Evolutionary conservation across 768 basidiomycete species (phyloP).

Genomic region (Pluteus cervinus): DNA sequence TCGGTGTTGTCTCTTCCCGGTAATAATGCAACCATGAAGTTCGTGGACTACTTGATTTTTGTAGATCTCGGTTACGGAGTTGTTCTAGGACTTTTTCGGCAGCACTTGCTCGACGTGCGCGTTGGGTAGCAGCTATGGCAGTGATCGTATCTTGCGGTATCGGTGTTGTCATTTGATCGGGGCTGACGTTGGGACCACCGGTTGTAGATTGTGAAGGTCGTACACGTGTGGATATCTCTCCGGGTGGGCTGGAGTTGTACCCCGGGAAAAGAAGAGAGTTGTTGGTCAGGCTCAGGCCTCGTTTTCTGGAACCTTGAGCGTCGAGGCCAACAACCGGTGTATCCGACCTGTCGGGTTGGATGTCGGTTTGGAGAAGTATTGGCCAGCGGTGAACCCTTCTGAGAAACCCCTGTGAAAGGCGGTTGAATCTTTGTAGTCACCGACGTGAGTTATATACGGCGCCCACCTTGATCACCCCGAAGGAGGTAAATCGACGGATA

Average conservation of each 20-base stretch:
- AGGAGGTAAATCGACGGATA: constrained; percentile 89
- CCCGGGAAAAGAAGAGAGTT: constrained; percentile 20
- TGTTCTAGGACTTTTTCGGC: constrained; percentile 68
- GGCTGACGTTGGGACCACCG: neutral
- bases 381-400: constrained; percentile 94
- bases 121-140: constrained; percentile 27
- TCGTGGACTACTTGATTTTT: constrained; percentile 36
- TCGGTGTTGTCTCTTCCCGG: constrained; percentile 21
- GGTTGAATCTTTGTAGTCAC: constrained; percentile 3
- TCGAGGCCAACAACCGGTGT: neutral
- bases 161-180: neutral
- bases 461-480: constrained; percentile 92
- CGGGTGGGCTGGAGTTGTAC: constrained; percentile 13
- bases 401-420: constrained; percentile 65
- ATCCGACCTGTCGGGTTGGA: constrained; percentile 11
- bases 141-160: constrained; percentile 9
- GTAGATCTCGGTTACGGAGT: constrained; percentile 50
- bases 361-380: constrained; percentile 48
- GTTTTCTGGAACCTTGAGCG: constrained; percentile 27
- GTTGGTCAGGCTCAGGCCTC: constrained; percentile 31
- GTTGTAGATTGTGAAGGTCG: constrained; percentile 21
- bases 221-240: constrained; percentile 13
- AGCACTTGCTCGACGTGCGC: constrained; percentile 51
- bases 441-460: neutral
- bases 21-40: constrained; percentile 40